Evolutionary conservation across 139 green algal species (phyloP), one percentile per base, ranked within the genome.

Genomic region (Raphidocelis subcapitata): DNA sequence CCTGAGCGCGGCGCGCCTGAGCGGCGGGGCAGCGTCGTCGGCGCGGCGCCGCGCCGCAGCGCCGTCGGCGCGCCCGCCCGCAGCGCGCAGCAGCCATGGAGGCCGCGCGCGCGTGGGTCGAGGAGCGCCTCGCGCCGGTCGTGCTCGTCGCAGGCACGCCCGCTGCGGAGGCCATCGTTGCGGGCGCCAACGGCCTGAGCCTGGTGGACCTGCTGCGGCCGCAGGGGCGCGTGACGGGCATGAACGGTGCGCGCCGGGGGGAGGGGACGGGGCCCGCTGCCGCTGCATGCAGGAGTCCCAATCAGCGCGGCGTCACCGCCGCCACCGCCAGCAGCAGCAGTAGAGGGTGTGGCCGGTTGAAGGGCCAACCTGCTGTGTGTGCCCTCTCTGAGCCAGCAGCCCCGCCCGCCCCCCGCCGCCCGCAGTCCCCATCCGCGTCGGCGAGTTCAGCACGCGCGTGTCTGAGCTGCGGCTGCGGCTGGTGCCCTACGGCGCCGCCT

Each of bases 201-300:
- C 47, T 97, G 21, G 86, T 90, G 0, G 92, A 96, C 60, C 52
- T 96, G 46, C 73, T 97, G 51, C 76, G 92, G 2, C 91, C 91
- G 0, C 85, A 86, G 74, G 83, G 85, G 23, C 75, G 80, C 10
- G 68, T 93, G 3, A 73, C 83, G 29, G 69, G 91, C 64, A 77
- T 97, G 28, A 94, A 93, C 47, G 89, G 92, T 90, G 73, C 71
- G 84, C 35, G 57, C 41, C 12, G 8, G 41, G 8, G 41, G 41
- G 41, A 12, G 8, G 8, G 41, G 41, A 8, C 8, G 8, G 8
- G 41, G 41, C 8, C 41, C 41, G 41, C 8, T 12, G 41, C 8
- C 41, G 41, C 8, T 8, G 41, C 41, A 49, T 49, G 41, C 12
- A 12, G 41, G 54, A 61, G 14, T 61, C 24, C 12, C 23, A 32